Conservation (phyloP, 345 rosid species). For the Brassica cretica region DNA sequence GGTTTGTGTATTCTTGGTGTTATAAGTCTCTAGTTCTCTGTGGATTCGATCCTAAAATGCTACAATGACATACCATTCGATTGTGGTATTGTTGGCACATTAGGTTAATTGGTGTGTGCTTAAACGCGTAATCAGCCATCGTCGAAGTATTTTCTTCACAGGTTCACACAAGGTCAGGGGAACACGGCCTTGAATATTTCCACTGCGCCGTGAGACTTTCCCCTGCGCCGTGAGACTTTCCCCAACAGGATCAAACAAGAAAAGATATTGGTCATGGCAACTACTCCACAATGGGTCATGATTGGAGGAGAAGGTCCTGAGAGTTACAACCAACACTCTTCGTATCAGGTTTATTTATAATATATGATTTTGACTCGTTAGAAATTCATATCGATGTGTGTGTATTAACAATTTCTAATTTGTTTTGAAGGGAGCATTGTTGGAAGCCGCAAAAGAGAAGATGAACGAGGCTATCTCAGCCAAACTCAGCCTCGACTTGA, state of each 20-base stretch:
- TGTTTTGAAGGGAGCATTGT: conserved; percentile 9
- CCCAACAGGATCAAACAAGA: not conserved
- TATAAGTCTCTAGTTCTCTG: no score
- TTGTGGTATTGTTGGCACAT: no score
- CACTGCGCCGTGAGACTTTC: no score
- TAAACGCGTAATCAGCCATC: no score
- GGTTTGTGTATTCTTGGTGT: no score
- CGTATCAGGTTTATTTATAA: not conserved
- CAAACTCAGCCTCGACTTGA: conserved; percentile 17
- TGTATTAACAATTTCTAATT: not conserved
- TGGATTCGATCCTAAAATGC: no score
- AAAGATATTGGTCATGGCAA: not conserved
- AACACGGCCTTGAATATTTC: no score
- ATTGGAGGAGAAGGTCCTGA: conserved; percentile 4
- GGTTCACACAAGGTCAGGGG: no score
- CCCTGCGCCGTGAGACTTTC: no score
- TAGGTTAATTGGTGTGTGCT: no score
- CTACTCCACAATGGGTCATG: not conserved
- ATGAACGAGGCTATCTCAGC: conserved; percentile 4
- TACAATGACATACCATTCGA: no score
- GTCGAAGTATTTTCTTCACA: no score
- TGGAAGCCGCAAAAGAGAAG: conserved; percentile 24
- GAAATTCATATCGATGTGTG: not conserved
- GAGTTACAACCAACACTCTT: not conserved
- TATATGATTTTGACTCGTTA: not conserved